A percentile compares a stretch with the other conserved stretches of the same genome.
phyloP scores from a whole-genome alignment of 1,139 yeast species.

The Spathaspora sp. region DNA sequence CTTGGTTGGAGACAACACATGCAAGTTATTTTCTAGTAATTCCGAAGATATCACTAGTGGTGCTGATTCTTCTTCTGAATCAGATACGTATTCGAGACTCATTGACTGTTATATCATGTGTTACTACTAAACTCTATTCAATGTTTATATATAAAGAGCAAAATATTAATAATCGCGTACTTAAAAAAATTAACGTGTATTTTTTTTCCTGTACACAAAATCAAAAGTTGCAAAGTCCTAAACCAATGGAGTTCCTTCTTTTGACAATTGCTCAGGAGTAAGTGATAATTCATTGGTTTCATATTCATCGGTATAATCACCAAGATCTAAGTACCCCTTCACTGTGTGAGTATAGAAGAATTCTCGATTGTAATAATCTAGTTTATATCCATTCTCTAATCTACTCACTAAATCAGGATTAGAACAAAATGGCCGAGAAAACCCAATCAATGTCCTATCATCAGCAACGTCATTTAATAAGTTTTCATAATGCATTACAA shows the following conservation, averaged over 20 bases:
- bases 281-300: conserved; percentile 8
- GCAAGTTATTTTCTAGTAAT: conserved; percentile 8
- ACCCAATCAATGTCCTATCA: conserved; percentile 40
- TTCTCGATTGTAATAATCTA: conserved; percentile 21
- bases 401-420: conserved; percentile 49
- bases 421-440: conserved; percentile 46
- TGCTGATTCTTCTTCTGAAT: conserved; percentile 15
- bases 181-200: background rate
- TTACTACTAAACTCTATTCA: background rate
- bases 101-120: conserved; percentile 1
- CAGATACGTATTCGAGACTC: conserved; percentile 18
- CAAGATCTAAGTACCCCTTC: conserved; percentile 23
- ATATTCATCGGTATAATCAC: conserved; percentile 12
- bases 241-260: conserved; percentile 10
- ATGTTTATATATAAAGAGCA: background rate
- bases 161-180: background rate
- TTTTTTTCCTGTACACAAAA: background rate
- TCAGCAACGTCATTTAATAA: conserved; percentile 19
- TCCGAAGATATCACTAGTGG: conserved; percentile 6
- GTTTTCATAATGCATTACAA: conserved; percentile 11
- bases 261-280: conserved; percentile 8
- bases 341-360: conserved; percentile 21
- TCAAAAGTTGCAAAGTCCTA: background rate
- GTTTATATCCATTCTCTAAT: conserved; percentile 20
- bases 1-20: conserved; percentile 8